Evolutionary conservation across 139 green algal genomes (phyloP), one percentile per base, ranked within the genome.

Genomic region (Haematococcus sp.): DNA sequence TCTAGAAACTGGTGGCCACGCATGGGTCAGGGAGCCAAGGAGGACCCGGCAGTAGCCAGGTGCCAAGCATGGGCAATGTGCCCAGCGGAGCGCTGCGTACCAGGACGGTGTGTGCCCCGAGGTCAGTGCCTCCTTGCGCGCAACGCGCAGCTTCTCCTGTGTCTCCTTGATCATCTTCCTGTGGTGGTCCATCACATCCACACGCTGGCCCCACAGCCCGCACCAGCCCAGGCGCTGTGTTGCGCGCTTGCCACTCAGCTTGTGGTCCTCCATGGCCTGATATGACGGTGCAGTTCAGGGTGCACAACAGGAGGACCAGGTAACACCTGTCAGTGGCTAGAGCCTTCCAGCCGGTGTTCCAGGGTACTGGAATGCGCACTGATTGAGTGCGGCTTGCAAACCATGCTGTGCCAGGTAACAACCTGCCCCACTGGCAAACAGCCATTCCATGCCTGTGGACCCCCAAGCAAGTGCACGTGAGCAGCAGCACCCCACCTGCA

Each of bases 21-120:
- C n/a, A n/a, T n/a, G n/a, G n/a, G n/a, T n/a, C n/a, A n/a, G n/a
- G n/a, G n/a, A n/a, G n/a, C n/a, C n/a, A n/a, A n/a, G n/a, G n/a
- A n/a, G n/a, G n/a, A n/a, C n/a, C n/a, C n/a, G n/a, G n/a, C n/a
- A n/a, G n/a, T n/a, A n/a, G n/a, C n/a, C n/a, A n/a, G n/a, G n/a
- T n/a, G n/a, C n/a, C n/a, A n/a, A n/a, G n/a, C n/a, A n/a, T n/a
- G n/a, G n/a, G n/a, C n/a, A n/a, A n/a, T n/a, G n/a, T n/a, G n/a
- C n/a, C n/a, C n/a, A n/a, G n/a, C n/a, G 40, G 11, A 55, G 9
- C 9, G 19, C 15, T 27, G 19, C 49, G 22, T 17, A 80, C 84
- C 84, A 89, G 49, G 78, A 84, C 31, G 75, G 80, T 32, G 80
- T 86, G 33, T 49, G 52, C 31, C 49, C 70, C 16, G 32, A 23